Percentiles rank a stretch among this genome's conserved stretches.
These are phyloP conservation scores for Fraxinus sp. DNA, from an alignment of 305 asterid genomes.

Conservation along the genomic window DNA sequence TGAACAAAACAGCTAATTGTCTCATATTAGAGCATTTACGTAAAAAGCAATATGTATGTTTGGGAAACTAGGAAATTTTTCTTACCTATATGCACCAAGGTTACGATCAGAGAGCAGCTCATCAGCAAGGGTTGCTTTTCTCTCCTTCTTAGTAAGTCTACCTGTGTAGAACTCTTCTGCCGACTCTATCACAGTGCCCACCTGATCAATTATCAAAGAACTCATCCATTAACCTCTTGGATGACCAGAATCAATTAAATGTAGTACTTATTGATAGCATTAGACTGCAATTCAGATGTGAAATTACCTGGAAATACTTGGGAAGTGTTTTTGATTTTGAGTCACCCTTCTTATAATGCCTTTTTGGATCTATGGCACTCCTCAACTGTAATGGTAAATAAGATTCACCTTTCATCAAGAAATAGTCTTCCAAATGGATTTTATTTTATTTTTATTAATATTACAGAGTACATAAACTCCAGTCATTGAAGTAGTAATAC, in stretches of 20 bases:
- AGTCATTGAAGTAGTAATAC: background rate
- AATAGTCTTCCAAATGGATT: background rate
- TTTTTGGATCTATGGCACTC: conserved; percentile 70
- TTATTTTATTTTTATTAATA: background rate
- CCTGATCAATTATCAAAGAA: conserved; percentile 38
- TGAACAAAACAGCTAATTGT: background rate
- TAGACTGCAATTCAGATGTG: background rate
- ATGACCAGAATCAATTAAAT: conserved; percentile 2
- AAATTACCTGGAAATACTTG: conserved; percentile 77
- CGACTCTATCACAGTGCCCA: conserved; percentile 74
- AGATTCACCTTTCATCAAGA: conserved; percentile 9
- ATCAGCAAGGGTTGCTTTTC: conserved; percentile 69
- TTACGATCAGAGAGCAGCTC: conserved; percentile 62
- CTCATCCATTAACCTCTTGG: conserved; percentile 3
- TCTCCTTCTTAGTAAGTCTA: conserved; percentile 83
- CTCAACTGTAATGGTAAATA: conserved; percentile 48
- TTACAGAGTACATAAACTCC: background rate
- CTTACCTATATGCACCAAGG: conserved; percentile 55
- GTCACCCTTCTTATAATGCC: conserved; percentile 77
- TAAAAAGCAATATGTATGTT: background rate
- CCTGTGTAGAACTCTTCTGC: conserved; percentile 60
- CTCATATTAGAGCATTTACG: background rate
- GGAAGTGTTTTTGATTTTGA: conserved; percentile 64
- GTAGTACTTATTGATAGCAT: background rate
- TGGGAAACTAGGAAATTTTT: background rate